Conservation (phyloP, 805 yeast species). For the Cephaloascus albidus region DNA sequence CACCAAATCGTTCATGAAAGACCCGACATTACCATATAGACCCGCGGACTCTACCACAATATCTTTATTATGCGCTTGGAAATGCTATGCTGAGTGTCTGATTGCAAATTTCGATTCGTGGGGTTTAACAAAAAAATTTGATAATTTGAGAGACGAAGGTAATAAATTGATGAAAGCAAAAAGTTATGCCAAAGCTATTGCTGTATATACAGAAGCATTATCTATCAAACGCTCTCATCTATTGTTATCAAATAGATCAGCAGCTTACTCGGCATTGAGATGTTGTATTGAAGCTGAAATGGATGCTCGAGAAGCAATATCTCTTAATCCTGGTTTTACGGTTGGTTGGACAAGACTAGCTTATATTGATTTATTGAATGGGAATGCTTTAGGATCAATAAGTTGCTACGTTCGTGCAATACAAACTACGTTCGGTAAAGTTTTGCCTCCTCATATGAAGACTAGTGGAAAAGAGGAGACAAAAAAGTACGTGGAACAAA, state of each 20-base stretch:
- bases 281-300: slow-evolving; percentile 21
- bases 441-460: neutral
- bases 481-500: neutral
- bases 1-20: too few species aligned
- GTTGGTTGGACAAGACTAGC: slow-evolving; percentile 30
- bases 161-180: slow-evolving; percentile 13
- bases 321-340: slow-evolving; percentile 20
- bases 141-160: slow-evolving; percentile 11
- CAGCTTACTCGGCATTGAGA: slow-evolving; percentile 24
- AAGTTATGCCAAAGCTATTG: slow-evolving; percentile 21
- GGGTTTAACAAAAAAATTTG: neutral
- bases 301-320: slow-evolving; percentile 21
- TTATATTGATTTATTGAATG: slow-evolving; percentile 21
- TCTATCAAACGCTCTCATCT: slow-evolving; percentile 17
- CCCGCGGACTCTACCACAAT: too few species aligned
- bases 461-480: neutral
- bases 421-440: slow-evolving; percentile 4
- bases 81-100: neutral
- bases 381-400: slow-evolving; percentile 23
- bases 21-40: too few species aligned
- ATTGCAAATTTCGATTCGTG: neutral
- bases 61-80: neutral
- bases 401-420: slow-evolving; percentile 25
- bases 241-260: slow-evolving; percentile 29
- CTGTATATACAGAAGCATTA: slow-evolving; percentile 25